phyloP scores from a whole-genome alignment of 148 eudicot genomes.

The Chenopodium album region DNA sequence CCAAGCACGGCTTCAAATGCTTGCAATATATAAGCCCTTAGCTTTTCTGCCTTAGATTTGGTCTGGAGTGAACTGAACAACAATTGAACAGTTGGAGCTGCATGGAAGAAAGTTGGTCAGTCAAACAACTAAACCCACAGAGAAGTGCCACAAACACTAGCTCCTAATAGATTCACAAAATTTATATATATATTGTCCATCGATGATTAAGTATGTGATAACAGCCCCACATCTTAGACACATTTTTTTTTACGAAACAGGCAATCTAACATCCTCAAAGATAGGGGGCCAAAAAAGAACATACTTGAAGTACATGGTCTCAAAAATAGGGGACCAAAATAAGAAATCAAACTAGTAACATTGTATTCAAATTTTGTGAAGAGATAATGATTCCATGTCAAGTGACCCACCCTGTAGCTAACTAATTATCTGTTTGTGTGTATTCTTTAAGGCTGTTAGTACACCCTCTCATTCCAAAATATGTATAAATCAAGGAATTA shows the following conservation, averaged over 20 bases:
- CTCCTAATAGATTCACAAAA: neutral
- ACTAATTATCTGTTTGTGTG: too few species aligned
- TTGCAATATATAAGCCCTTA: constrained; percentile 63
- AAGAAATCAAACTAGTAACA: too few species aligned
- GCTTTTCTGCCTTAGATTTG: constrained; percentile 78
- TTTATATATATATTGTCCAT: neutral
- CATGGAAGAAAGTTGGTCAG: constrained; percentile 15
- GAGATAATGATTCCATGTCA: too few species aligned
- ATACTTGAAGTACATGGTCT: too few species aligned
- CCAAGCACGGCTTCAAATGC: constrained; percentile 89
- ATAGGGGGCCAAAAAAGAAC: neutral
- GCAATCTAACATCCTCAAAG: neutral
- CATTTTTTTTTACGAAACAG: neutral
- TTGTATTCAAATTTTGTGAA: neutral
- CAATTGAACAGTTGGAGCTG: constrained; percentile 83
- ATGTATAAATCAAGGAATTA: neutral
- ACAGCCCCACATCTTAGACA: neutral
- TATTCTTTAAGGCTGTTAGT: too few species aligned
- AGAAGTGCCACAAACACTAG: neutral
- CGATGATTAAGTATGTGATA: neutral
- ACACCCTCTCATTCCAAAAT: too few species aligned
- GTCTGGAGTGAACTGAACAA: constrained; percentile 65
- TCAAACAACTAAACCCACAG: neutral
- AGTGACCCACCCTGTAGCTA: too few species aligned
- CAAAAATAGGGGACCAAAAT: neutral